Conservation (phyloP, 805 yeast species). For the Kluyveromyces siamensis region DNA sequence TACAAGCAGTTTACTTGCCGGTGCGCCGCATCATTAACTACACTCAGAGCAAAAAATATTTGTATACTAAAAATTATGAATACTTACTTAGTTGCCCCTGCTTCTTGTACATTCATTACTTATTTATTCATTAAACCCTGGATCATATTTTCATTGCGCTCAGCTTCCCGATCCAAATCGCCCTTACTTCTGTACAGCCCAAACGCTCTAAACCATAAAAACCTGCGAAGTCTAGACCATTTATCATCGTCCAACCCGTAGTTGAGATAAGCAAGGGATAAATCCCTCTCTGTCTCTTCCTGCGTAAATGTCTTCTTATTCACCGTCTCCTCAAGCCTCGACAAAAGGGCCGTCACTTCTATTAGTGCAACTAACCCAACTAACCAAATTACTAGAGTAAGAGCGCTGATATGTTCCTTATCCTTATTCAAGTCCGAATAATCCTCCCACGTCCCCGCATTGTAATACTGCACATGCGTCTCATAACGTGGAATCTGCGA, state of each 20-base stretch:
- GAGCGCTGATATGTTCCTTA: conserved; percentile 35
- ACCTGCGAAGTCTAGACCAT: conserved; percentile 44
- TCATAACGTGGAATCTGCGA: conserved; percentile 1
- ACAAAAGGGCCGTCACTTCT: conserved; percentile 33
- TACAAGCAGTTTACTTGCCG: no score
- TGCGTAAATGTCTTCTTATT: conserved; percentile 29
- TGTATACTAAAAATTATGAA: background rate
- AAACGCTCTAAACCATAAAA: conserved; percentile 44
- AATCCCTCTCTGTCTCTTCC: conserved; percentile 34
- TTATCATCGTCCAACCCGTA: conserved; percentile 44
- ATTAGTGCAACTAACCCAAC: conserved; percentile 32
- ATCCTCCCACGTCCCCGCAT: conserved; percentile 60
- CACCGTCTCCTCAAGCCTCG: conserved; percentile 30
- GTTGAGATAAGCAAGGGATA: conserved; percentile 37
- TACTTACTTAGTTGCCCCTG: background rate
- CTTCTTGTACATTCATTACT: background rate
- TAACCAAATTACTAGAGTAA: conserved; percentile 31
- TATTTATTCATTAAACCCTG: conserved; percentile 34
- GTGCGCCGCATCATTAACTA: no score
- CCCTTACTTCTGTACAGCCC: conserved; percentile 25
- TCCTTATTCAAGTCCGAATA: conserved; percentile 34
- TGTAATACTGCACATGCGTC: conserved; percentile 36
- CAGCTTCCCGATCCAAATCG: conserved; percentile 29
- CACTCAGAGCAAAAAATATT: background rate
- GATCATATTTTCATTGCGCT: conserved; percentile 69